Evolutionary conservation across 257 asterid genomes (phyloP).

Genomic region (Craterostigma plantagineum): DNA sequence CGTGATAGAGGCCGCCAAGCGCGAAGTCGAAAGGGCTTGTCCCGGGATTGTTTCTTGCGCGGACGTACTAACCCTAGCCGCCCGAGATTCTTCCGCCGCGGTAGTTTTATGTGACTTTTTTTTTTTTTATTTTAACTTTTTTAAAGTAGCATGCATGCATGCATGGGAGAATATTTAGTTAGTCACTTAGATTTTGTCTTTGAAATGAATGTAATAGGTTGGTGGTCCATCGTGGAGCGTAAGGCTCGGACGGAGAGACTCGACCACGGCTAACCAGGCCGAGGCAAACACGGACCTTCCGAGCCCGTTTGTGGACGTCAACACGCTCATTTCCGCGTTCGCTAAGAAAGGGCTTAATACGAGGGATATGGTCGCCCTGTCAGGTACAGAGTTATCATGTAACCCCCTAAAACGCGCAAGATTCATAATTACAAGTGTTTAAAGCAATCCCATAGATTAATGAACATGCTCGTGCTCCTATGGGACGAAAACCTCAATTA

Average conservation of each 20-base stretch:
- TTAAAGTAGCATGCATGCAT: too few species aligned
- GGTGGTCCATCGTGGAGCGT: conserved; percentile 36
- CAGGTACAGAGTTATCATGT: conserved; percentile 19
- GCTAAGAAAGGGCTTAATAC: conserved; percentile 13
- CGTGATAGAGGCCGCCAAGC: conserved; percentile 24
- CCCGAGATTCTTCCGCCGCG: conserved; percentile 22
- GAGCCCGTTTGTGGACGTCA: conserved; percentile 7
- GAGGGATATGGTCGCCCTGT: conserved; percentile 34
- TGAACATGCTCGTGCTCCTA: too few species aligned
- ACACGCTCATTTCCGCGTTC: conserved; percentile 14
- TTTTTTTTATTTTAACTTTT: too few species aligned
- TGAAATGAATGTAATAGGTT: too few species aligned
- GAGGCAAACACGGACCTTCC: conserved; percentile 25
- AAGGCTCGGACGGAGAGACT: conserved; percentile 31
- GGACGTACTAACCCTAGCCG: conserved; percentile 27
- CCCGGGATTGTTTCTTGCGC: conserved; percentile 41
- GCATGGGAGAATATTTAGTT: too few species aligned
- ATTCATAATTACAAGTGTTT: too few species aligned
- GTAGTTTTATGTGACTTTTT: conserved; percentile 14
- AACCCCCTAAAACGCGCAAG: too few species aligned
- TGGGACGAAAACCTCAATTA: too few species aligned
- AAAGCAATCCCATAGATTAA: too few species aligned
- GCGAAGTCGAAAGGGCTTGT: conserved; percentile 21
- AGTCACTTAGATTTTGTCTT: too few species aligned
- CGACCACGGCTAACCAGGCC: conserved; percentile 20